Evolutionary conservation across 306 rosid genomes (phyloP).

Genomic region (Glycine soja): DNA sequence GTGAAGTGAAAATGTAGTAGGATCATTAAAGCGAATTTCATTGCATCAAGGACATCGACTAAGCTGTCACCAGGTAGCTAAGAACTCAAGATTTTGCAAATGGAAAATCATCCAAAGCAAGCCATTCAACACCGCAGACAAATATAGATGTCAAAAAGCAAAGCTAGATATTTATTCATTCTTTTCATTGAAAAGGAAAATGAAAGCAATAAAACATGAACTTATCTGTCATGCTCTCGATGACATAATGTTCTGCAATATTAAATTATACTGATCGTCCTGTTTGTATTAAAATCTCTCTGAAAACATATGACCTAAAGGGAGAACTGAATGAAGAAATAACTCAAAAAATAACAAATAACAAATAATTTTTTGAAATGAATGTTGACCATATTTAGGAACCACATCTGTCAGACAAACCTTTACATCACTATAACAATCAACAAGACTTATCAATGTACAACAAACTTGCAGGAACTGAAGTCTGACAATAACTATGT

Average conservation of each 20-base stretch:
- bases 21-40: neutral
- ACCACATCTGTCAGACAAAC: constrained; percentile 22
- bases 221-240: constrained; percentile 3
- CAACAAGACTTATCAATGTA: constrained; percentile 33
- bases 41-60: neutral
- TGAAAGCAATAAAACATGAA: constrained; percentile 1
- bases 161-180: neutral
- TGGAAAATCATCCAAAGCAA: neutral
- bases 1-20: no score
- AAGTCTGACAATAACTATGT: constrained; percentile 28
- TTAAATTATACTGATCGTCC: constrained; percentile 9
- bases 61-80: neutral
- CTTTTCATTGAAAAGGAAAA: neutral
- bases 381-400: constrained; percentile 37
- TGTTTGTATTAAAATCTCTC: constrained; percentile 13
- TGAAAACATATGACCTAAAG: neutral
- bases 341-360: constrained; percentile 27
- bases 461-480: constrained; percentile 27
- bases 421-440: constrained; percentile 40
- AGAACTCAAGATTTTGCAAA: neutral
- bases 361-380: constrained; percentile 41
- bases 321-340: constrained; percentile 12
- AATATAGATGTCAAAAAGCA: constrained; percentile 14
- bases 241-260: neutral
- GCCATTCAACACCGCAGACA: neutral